Evolutionary conservation across 2,329 filamentous ascomycete species (phyloP), one percentile per base, ranked within the genome.

Genomic region (Cercospora sojina): DNA sequence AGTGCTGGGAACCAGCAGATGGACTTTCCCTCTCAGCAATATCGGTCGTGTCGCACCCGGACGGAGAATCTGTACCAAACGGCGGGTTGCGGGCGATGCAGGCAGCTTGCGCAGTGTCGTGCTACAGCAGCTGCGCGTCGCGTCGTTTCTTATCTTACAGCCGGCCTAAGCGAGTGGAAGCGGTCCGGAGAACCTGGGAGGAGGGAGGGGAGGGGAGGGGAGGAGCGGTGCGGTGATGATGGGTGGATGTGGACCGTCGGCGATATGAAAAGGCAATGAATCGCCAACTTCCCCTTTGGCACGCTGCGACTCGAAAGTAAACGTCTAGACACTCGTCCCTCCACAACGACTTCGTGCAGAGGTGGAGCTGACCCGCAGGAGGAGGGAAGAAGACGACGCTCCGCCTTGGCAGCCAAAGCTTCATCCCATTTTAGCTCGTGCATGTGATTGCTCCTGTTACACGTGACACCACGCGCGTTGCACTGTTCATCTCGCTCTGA

Each of bases 121-220:
- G 43, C 43, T 49, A 49, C 43, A 49, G 43, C 43, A 49, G 60
- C 60, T 62, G 47, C 47, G 49, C 23, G n/a, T 32, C 47, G 18
- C 29, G n/a, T 32, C 18, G 31, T 55, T 25, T 53, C 29, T 29
- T 55, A 49, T 62, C 47, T 51, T 20, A 53, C 41, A 27, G 31
- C 18, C 32, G 23, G 3, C 12, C 41, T 29, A 62, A 62, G 60
- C 60, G 60, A 62, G 60, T 55, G 60, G 31, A 55, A 62, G 60
- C 60, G 60, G 60, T 56, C 60, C 60, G 16, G 49, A 56, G 60
- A 27, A 62, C 60, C 60, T 56, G 51, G 23, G 16, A 25, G 13
- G 25, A 12, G 13, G 43, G 13, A 12, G 18, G 8, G 32, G 20
- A 12, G 20, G n/a, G 20, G 43, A 20, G 43, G 43, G 12, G 43